Conservation (phyloP, 352 stramenopile species). For the Phytophthora melonis region DNA sequence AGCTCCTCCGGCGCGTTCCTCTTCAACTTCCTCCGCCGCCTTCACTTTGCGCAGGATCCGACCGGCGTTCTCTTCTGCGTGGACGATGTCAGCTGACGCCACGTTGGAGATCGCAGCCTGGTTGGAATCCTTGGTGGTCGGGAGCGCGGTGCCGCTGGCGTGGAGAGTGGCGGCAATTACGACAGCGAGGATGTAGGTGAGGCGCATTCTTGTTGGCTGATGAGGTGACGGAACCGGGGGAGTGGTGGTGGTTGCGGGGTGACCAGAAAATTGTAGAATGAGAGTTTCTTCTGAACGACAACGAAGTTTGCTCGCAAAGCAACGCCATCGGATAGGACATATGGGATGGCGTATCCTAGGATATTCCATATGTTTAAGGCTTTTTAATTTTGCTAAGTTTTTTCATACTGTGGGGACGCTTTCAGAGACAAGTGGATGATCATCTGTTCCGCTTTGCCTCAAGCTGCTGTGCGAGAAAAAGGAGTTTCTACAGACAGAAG, state of each 20-base stretch:
- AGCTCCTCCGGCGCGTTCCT: background rate
- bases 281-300: too few species aligned
- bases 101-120: background rate
- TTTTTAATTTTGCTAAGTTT: too few species aligned
- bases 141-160: background rate
- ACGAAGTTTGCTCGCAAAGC: too few species aligned
- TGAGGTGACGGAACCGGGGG: background rate
- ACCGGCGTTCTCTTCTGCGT: background rate
- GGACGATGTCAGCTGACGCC: background rate
- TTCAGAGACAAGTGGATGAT: background rate
- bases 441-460: background rate
- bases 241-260: background rate
- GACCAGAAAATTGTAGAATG: too few species aligned
- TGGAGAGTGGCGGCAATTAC: background rate
- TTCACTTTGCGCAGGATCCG: background rate
- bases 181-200: background rate
- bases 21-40: background rate
- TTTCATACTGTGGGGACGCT: too few species aligned
- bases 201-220: background rate
- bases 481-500: too few species aligned
- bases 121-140: background rate
- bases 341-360: too few species aligned
- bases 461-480: too few species aligned
- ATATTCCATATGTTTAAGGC: too few species aligned
- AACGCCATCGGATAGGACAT: fast-evolving